Base-by-base conservation (phyloP, 2,329 filamentous ascomycete genomes). In the Epichloe sp. region DNA sequence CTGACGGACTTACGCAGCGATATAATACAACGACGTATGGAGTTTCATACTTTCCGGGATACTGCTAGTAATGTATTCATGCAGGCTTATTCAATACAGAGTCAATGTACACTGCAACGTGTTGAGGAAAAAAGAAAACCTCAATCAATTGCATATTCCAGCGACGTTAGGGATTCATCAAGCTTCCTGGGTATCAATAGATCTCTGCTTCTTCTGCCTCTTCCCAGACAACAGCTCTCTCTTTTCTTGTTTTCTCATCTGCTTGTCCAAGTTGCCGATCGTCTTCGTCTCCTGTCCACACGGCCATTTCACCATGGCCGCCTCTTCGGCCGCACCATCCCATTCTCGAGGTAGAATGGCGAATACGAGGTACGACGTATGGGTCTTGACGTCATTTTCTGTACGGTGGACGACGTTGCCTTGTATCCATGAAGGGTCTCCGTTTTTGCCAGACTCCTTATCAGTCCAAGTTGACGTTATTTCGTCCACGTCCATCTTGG, bases 311-410 rank as follows among this genome's bases (percentile, higher is more conserved):
- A 76, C 72, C 56, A 77, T 69, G 48, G 83, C 82, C 34, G 76
- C 75, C 35, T 76, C 77, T 68, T 98, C 93, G 57, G 95, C 88
- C 54, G 85, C 86, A 37, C 80, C 83, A 0, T 74, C 83, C 93
- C 93, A 98, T 55, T 86, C 83, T 43, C 82, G 76, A n/a, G 93
- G 91, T 54, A 98, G 69, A 3, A 93, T 73, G 0, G 93, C 93
- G 70, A 98, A 98, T 4, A 94, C 86, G 4, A 98, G 77, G 65
- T 98, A 98, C n/a, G 86, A 93, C 0, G 93, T 98, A 68, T 98
- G 93, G 7, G 87, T 93, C 75, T 95, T 96, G 54, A 97, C 71
- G 62, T 98, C 93, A 0, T 82, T 72, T 69, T 98, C 93, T 0
- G 86, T 82, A 23, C 88, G 79, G 60, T 94, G 88, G 34, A 88